Conservation (phyloP, 768 basidiomycete species). For the Serendipita sp. region DNA sequence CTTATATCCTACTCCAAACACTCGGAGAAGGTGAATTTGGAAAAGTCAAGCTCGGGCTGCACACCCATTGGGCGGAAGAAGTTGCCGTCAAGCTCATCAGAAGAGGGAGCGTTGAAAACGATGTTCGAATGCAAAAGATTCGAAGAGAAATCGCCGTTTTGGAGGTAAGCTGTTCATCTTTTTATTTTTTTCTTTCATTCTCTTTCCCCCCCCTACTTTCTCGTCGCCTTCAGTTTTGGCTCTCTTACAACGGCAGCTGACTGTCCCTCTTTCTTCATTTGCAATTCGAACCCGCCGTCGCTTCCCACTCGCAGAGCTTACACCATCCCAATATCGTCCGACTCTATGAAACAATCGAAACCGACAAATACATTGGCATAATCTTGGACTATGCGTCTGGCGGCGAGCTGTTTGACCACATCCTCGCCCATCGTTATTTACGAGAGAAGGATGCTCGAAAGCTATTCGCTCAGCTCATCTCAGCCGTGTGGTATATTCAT, state of each 20-base stretch:
- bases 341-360: constrained; percentile 96
- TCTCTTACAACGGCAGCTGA: background rate
- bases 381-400: constrained; percentile 97
- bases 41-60: constrained; percentile 96
- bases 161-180: constrained; percentile 39
- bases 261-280: background rate
- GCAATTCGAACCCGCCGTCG: background rate
- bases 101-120: constrained; percentile 76
- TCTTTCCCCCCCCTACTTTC: constrained; percentile 5
- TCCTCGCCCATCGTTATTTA: constrained; percentile 91
- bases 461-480: constrained; percentile 94
- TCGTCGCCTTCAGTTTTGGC: constrained; percentile 12
- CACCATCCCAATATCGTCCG: constrained; percentile 98
- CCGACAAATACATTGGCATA: constrained; percentile 99
- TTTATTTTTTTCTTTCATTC: no score
- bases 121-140: constrained; percentile 82
- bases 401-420: constrained; percentile 97
- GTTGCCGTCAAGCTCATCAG: constrained; percentile 98
- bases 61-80: constrained; percentile 86
- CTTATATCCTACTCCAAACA: constrained; percentile 88
- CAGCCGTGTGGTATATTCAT: constrained; percentile 97
- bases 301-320: constrained; percentile 40
- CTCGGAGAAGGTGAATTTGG: constrained; percentile 98
- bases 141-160: constrained; percentile 96
- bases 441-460: constrained; percentile 87